These are phyloP conservation scores for Pinus tabuliformis DNA, from an alignment of 75 land plant genomes.

Conservation along the genomic window DNA sequence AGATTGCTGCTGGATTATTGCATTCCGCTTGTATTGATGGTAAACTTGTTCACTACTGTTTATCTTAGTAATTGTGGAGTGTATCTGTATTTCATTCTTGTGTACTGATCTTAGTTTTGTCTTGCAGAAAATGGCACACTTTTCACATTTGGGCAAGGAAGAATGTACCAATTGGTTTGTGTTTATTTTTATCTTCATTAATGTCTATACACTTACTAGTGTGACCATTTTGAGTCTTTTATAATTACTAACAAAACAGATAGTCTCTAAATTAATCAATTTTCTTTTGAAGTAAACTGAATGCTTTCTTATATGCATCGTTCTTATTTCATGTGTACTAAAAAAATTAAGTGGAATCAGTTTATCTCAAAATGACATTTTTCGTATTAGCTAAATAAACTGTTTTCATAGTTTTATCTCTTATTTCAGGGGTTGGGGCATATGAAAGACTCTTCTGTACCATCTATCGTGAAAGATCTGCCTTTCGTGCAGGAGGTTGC, in stretches of 20 bases:
- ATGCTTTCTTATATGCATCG: neutral
- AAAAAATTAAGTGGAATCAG: neutral
- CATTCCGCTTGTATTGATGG: slow-evolving; percentile 93
- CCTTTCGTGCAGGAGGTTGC: slow-evolving; percentile 59
- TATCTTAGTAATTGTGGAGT: neutral
- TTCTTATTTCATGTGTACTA: neutral
- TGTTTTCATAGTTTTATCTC: slow-evolving; percentile 1
- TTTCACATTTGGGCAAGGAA: slow-evolving; percentile 74
- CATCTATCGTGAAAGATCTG: slow-evolving; percentile 41
- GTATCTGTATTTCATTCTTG: neutral
- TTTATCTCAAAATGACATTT: neutral
- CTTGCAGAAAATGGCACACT: slow-evolving; percentile 69
- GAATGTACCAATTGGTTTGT: slow-evolving; percentile 54
- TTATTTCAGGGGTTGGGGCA: slow-evolving; percentile 52
- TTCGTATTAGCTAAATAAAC: neutral
- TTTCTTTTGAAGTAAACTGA: neutral
- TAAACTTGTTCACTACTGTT: slow-evolving; percentile 14
- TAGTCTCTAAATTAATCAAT: neutral
- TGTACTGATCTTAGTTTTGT: slow-evolving; percentile 2
- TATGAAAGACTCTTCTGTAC: slow-evolving; percentile 37
- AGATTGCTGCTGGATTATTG: slow-evolving; percentile 76
- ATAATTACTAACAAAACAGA: neutral
- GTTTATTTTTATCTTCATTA: neutral
- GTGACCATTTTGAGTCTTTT: neutral
- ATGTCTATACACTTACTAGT: slow-evolving; percentile 14